Evolutionary conservation across 225 moss, liverwort and hornwort species (phyloP).

Genomic region (Rhytidiadelphus loreus): DNA sequence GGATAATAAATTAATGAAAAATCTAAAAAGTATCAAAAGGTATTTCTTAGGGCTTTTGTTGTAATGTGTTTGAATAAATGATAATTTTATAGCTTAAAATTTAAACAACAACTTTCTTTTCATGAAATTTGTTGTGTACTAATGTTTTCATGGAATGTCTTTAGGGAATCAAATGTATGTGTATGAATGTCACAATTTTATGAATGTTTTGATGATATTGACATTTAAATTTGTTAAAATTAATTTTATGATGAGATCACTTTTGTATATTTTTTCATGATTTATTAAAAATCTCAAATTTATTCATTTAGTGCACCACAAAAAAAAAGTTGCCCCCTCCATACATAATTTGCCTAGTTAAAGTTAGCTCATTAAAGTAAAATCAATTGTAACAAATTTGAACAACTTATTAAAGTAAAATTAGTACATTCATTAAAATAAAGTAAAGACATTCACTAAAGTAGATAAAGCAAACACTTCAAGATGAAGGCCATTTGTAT

Average conservation of each 20-base stretch:
- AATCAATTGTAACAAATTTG: background rate
- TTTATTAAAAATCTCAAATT: background rate
- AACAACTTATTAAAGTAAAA: too few species aligned
- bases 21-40: background rate
- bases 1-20: too few species aligned
- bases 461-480: too few species aligned
- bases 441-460: too few species aligned
- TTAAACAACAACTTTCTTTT: background rate
- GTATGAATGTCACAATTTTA: background rate
- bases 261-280: background rate
- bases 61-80: too few species aligned
- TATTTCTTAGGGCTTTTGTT: too few species aligned
- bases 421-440: background rate
- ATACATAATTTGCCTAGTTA: background rate
- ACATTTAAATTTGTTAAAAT: background rate
- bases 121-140: background rate
- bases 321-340: rapidly evolving
- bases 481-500: too few species aligned
- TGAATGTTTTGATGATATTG: background rate
- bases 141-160: background rate
- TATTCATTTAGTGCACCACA: background rate
- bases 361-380: background rate
- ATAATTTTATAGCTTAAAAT: background rate
- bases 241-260: rapidly evolving
- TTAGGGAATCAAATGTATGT: background rate